Conservation (phyloP, 305 asterid species). For the Plantago rigida region DNA sequence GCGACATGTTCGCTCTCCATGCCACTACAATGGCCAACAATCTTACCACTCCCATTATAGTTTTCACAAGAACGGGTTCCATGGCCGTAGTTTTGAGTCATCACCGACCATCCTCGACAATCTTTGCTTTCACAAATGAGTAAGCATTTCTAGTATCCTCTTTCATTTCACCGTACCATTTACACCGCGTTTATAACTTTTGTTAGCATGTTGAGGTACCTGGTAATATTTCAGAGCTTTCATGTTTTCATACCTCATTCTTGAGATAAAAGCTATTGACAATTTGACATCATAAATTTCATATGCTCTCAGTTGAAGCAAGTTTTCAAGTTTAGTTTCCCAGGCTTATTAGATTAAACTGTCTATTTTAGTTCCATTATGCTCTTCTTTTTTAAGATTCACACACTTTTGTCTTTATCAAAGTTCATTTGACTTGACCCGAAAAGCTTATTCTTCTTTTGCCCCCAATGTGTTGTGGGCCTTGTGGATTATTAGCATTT, state of each 20-base stretch:
- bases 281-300: too few species aligned
- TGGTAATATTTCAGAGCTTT: slow-evolving; percentile 10
- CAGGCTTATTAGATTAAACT: too few species aligned
- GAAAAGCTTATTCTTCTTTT: too few species aligned
- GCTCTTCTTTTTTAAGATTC: too few species aligned
- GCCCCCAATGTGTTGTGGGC: not conserved
- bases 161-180: slow-evolving; percentile 14
- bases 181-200: too few species aligned
- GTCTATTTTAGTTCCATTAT: too few species aligned
- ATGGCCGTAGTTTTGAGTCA: slow-evolving; percentile 83
- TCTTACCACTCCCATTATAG: slow-evolving; percentile 74
- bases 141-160: slow-evolving; percentile 31
- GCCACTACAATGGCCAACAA: slow-evolving; percentile 83
- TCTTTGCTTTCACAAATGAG: slow-evolving; percentile 87
- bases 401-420: too few species aligned
- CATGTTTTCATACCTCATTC: not conserved
- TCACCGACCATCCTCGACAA: slow-evolving; percentile 70
- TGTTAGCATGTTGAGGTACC: not conserved
- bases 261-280: not conserved
- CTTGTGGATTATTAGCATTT: not conserved
- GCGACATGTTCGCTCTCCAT: slow-evolving; percentile 87
- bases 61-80: slow-evolving; percentile 93
- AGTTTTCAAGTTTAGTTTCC: too few species aligned
- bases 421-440: too few species aligned
- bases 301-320: too few species aligned